Evolutionary conservation across 2,329 filamentous ascomycete species (phyloP).

Genomic region (Gaeumannomyces sp.): DNA sequence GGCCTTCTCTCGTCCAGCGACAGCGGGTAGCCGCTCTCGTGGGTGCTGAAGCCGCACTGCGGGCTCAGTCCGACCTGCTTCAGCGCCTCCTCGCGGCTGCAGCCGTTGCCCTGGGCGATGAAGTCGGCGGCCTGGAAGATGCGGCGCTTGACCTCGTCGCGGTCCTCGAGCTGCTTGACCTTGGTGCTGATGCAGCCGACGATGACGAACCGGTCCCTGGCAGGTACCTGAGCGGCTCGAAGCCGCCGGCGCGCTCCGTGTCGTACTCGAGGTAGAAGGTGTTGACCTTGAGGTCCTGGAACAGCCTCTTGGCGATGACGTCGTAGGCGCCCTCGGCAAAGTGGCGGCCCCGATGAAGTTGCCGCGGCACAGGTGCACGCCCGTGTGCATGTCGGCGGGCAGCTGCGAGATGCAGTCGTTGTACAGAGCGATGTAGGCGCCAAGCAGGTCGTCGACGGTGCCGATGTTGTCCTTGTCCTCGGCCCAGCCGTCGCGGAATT

Average conservation of each 20-base stretch:
- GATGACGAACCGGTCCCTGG: constrained; percentile 56
- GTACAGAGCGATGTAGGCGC: constrained; percentile 71
- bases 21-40: constrained; percentile 66
- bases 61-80: constrained; percentile 63
- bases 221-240: constrained; percentile 57
- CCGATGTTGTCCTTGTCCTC: constrained; percentile 62
- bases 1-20: constrained; percentile 62
- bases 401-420: constrained; percentile 61
- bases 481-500: constrained; percentile 65
- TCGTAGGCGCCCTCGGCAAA: constrained; percentile 64
- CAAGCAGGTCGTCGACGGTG: constrained; percentile 63
- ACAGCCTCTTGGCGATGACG: constrained; percentile 60
- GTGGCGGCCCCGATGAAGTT: constrained; percentile 63
- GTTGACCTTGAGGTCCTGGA: constrained; percentile 55
- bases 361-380: constrained; percentile 67
- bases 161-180: constrained; percentile 54
- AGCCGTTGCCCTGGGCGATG: constrained; percentile 60
- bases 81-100: constrained; percentile 60
- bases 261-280: constrained; percentile 68
- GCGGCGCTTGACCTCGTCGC: constrained; percentile 55
- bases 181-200: constrained; percentile 60
- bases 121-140: constrained; percentile 58
- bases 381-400: constrained; percentile 66
- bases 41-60: constrained; percentile 69
- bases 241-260: constrained; percentile 57